These are phyloP conservation scores for Moricandia moricandioides DNA, from an alignment of 345 rosid species.

Conservation along the genomic window DNA sequence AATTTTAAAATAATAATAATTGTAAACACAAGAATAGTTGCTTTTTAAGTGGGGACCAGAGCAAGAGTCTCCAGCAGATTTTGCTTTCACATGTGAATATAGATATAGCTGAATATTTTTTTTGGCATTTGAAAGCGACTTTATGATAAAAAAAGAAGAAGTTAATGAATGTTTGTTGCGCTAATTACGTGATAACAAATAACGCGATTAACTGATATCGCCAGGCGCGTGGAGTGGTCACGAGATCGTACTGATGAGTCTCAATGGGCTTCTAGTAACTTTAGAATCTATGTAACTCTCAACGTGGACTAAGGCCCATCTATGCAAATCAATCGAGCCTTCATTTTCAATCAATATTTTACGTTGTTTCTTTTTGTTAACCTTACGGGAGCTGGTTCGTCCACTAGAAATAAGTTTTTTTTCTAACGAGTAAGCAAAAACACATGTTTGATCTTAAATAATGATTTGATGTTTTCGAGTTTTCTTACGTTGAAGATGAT, in stretches of 20 bases:
- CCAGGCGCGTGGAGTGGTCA: slow-evolving; percentile 11
- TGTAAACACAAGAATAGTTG: slow-evolving; percentile 11
- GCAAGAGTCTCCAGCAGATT: neutral
- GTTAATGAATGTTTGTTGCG: neutral
- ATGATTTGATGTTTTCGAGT: no score
- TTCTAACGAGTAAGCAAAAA: no score
- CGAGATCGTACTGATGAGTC: neutral
- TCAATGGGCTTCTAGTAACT: slow-evolving; percentile 12
- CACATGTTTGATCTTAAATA: no score
- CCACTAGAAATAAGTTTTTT: no score
- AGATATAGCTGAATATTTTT: neutral
- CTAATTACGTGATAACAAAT: slow-evolving; percentile 8
- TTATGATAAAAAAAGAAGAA: neutral
- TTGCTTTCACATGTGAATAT: slow-evolving; percentile 20
- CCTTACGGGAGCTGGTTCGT: neutral
- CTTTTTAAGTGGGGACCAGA: slow-evolving; percentile 5
- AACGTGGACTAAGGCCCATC: slow-evolving; percentile 2
- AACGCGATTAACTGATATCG: neutral
- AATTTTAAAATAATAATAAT: neutral
- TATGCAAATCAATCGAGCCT: neutral
- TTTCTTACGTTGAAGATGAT: no score
- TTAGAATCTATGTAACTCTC: neutral
- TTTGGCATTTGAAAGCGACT: slow-evolving; percentile 1
- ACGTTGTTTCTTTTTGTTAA: neutral
- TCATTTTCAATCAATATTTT: neutral